Conservation (phyloP, 306 rosid genomes). For the Arachis stenosperma region DNA sequence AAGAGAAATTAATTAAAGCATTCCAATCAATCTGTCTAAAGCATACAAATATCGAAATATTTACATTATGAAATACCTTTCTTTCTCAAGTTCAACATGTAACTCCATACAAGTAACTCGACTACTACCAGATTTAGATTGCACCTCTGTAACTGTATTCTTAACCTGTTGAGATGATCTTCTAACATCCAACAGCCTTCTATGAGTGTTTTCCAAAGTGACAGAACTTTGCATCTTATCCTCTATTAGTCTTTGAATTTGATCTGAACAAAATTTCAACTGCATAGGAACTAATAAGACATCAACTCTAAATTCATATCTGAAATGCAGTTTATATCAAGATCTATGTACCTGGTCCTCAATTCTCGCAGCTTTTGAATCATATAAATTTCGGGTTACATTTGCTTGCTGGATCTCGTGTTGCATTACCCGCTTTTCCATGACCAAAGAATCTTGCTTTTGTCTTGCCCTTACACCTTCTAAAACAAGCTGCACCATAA, state of each 20-base stretch:
- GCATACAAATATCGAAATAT: slow-evolving; percentile 10
- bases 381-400: slow-evolving; percentile 67
- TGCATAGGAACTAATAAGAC: slow-evolving; percentile 51
- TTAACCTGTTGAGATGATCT: slow-evolving; percentile 65
- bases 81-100: slow-evolving; percentile 78
- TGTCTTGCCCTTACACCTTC: slow-evolving; percentile 85
- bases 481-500: slow-evolving; percentile 76
- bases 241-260: slow-evolving; percentile 58
- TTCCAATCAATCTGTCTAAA: background rate
- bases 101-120: slow-evolving; percentile 61
- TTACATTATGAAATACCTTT: slow-evolving; percentile 58
- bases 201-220: slow-evolving; percentile 62
- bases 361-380: slow-evolving; percentile 68
- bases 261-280: slow-evolving; percentile 78
- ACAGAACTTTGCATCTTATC: slow-evolving; percentile 62
- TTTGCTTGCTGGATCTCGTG: slow-evolving; percentile 73
- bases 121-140: slow-evolving; percentile 58
- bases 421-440: slow-evolving; percentile 66
- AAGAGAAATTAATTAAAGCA: slow-evolving; percentile 4
- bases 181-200: slow-evolving; percentile 64
- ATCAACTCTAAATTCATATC: slow-evolving; percentile 31
- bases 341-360: slow-evolving; percentile 77
- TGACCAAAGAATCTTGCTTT: slow-evolving; percentile 58
- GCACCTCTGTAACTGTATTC: slow-evolving; percentile 63
- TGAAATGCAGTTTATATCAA: slow-evolving; percentile 20